phyloP scores from a whole-genome alignment of 768 basidiomycete species.

The Tricholoma bakamatsutake region DNA sequence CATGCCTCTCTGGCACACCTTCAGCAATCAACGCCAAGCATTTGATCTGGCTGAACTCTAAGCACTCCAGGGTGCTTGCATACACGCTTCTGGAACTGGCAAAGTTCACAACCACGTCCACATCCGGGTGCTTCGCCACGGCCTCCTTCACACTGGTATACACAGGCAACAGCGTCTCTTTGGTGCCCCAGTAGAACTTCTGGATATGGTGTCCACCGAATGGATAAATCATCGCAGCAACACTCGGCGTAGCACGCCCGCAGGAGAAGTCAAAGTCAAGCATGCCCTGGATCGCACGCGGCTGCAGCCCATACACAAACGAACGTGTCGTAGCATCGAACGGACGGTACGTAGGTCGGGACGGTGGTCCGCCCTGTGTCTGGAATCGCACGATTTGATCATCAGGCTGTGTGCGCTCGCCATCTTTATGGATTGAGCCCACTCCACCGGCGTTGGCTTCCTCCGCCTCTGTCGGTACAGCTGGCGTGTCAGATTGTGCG shows the following conservation, averaged over 20 bases:
- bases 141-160: slow-evolving; percentile 92
- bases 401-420: slow-evolving; percentile 74
- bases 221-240: slow-evolving; percentile 99
- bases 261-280: slow-evolving; percentile 99
- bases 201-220: slow-evolving; percentile 99
- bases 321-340: slow-evolving; percentile 94
- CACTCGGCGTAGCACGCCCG: slow-evolving; percentile 83
- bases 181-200: slow-evolving; percentile 99
- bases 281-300: slow-evolving; percentile 94
- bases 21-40: slow-evolving; percentile 92
- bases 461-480: slow-evolving; percentile 29
- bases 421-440: slow-evolving; percentile 71
- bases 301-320: slow-evolving; percentile 98
- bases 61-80: slow-evolving; percentile 87
- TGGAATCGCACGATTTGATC: slow-evolving; percentile 93
- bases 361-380: slow-evolving; percentile 29
- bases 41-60: slow-evolving; percentile 52
- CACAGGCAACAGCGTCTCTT: slow-evolving; percentile 96
- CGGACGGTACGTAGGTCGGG: slow-evolving; percentile 79
- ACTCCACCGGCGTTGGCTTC: slow-evolving; percentile 41
- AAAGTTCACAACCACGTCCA: slow-evolving; percentile 98
- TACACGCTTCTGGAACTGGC: slow-evolving; percentile 92
- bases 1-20: slow-evolving; percentile 97
- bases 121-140: slow-evolving; percentile 90
- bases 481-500: slow-evolving; percentile 33